Evolutionary conservation across 2,329 filamentous ascomycete species (phyloP), one percentile per base, ranked within the genome.

Genomic region (Verticillium longisporum): DNA sequence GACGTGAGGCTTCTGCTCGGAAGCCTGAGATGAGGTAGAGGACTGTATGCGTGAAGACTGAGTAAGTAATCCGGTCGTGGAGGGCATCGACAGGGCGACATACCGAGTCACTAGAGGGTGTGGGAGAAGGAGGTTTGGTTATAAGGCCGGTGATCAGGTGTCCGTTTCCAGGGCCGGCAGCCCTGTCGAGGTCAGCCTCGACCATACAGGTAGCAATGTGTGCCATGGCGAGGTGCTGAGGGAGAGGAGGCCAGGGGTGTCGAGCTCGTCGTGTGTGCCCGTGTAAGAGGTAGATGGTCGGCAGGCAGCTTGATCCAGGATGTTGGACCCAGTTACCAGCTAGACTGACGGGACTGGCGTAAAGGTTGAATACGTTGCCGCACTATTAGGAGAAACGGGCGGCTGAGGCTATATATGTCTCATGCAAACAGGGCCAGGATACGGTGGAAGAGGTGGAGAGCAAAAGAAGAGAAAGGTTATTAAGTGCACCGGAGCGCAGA

Each of bases 191-290:
- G 67, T 81, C 80, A 62, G 72, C 70, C 67, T 80, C 78, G 66
- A 81, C 74, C 75, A 87, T 78, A 71, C 84, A 86, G 68, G 76
- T 81, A 71, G 81, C 82, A 73, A 87, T 87, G 72, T 88, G 85
- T 74, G 83, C 83, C 84, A 87, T 87, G 73, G 72, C 61, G 53
- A 58, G 61, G 58, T 33, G 45, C 36, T 13, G 58, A 61, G 62
- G 59, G 59, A 38, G 55, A 64, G 60, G 59, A 56, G 57, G 21
- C 45, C 32, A 55, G 54, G 54, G 26, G 26, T 55, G 26, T 18
- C 11, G 14, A 33, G 54, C 26, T 33, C 26, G 54, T 33, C 26
- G 26, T 63, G 59, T 53, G 41, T 41, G 63, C 58, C 54, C 55
- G 62, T 59, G 63, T 60, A 59, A 59, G 62, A 63, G 63, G 62